phyloP scores from a whole-genome alignment of 257 asterid species.

The Solanum peruvianum region DNA sequence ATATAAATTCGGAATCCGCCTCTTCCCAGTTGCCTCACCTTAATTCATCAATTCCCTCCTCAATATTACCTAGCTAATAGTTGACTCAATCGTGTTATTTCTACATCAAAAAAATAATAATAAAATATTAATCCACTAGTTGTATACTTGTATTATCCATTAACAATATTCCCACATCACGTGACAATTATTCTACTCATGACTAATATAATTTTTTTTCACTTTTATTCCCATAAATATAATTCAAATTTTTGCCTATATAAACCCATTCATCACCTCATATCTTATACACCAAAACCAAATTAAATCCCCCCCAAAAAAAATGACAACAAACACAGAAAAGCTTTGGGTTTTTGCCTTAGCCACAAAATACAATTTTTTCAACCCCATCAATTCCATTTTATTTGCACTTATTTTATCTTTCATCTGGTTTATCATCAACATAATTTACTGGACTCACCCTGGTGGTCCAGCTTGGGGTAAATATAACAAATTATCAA shows the following conservation, averaged over 20 bases:
- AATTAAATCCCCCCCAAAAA: background rate
- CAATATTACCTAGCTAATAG: background rate
- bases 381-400: slow-evolving; percentile 15
- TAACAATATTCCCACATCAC: background rate
- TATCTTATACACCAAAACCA: background rate
- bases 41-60: background rate
- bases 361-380: slow-evolving; percentile 36
- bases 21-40: background rate
- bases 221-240: background rate
- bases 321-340: slow-evolving; percentile 23
- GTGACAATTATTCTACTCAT: background rate
- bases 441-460: background rate
- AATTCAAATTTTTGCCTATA: background rate
- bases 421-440: slow-evolving; percentile 1
- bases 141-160: background rate
- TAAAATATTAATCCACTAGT: background rate
- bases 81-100: background rate
- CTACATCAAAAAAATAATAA: background rate
- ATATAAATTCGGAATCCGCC: background rate
- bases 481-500: background rate
- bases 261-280: background rate
- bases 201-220: background rate
- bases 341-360: slow-evolving; percentile 51
- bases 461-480: slow-evolving; percentile 11
- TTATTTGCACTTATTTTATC: slow-evolving; percentile 15